phyloP scores from a whole-genome alignment of 345 rosid species.

The Brassica carinata region DNA sequence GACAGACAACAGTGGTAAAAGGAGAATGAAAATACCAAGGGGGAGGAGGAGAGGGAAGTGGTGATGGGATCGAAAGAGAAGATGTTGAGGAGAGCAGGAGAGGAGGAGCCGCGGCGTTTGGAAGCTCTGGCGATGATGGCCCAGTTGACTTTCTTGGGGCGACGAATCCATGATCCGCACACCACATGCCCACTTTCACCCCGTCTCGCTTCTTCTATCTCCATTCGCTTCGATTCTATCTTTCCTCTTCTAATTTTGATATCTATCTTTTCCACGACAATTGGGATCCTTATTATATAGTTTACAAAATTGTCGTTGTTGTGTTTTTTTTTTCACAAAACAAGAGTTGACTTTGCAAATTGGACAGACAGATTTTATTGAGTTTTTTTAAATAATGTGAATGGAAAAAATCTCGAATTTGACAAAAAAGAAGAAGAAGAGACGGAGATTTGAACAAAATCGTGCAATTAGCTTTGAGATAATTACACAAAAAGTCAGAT shows the following conservation, averaged over 20 bases:
- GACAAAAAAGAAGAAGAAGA: background rate
- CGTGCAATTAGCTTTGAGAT: background rate
- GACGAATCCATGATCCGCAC: slow-evolving; percentile 93
- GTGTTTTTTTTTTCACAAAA: background rate
- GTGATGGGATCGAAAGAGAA: slow-evolving; percentile 79
- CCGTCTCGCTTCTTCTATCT: slow-evolving; percentile 50
- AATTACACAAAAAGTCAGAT: slow-evolving; percentile 21
- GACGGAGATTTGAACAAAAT: slow-evolving; percentile 8
- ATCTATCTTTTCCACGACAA: slow-evolving; percentile 9
- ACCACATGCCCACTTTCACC: slow-evolving; percentile 46
- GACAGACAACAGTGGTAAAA: too few relatives aligned
- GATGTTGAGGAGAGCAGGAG: slow-evolving; percentile 66
- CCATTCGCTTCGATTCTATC: slow-evolving; percentile 15
- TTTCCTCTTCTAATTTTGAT: background rate
- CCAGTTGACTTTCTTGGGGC: slow-evolving; percentile 68
- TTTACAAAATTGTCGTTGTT: background rate
- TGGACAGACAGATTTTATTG: slow-evolving; percentile 24
- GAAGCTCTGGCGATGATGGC: slow-evolving; percentile 74
- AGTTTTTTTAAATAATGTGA: slow-evolving; percentile 4
- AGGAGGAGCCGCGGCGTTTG: slow-evolving; percentile 40
- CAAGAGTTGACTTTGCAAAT: slow-evolving; percentile 36
- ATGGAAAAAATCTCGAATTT: slow-evolving; percentile 18
- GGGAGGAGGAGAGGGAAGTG: slow-evolving; percentile 66
- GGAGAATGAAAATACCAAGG: slow-evolving; percentile 50
- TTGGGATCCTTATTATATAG: slow-evolving; percentile 16